Evolutionary conservation across 225 moss, liverwort and hornwort species (phyloP), one percentile per base, ranked within the genome.

Genomic region (Polytrichum formosum): DNA sequence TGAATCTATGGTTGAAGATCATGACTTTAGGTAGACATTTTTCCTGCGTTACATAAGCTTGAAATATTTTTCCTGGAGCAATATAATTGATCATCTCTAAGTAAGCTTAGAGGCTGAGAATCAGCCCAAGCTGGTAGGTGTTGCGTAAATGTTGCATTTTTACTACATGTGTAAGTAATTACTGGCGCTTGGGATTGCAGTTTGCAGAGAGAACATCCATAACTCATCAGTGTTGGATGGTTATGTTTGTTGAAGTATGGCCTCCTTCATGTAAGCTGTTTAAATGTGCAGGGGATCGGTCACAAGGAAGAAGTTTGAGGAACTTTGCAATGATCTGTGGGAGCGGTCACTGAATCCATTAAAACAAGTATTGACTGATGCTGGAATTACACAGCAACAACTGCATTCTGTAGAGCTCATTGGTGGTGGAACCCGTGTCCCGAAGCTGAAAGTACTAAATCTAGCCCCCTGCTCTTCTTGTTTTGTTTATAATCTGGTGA

Each of bases 391-490:
- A 10, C 75, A 89, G 33, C 85, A 89, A 72, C 90, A 98, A 55
- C 63, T 98, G 18, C 79, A 94, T 76, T 91, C 98, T 60, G 76
- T 94, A 53, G 98, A 98, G 78, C 91, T 98, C 37, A 91, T 98
- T 71, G 98, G 98, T 74, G 98, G 98, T 73, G 91, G 94, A 67
- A 94, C 98, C 70, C 91, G 98, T 67, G 94, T 98, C 55, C 98
- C 98, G 28, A 98, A 87, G 78, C 67, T 98, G 37, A 94, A 98
- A 88, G 97, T 94, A 46, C 13, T 46, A 4, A 46, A 13, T 46
- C 16, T 16, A 46, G 46, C 0, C 16, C 46, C 13, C 46, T 46
- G 16, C 46, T 46, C 3, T 46, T 46, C 46, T 46, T 46, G 13
- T 46, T 46, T 7, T 13, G 3, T 35, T 35, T 35, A 35, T 35